Evolutionary conservation across 106 monocot genomes (phyloP), one percentile per base, ranked within the genome.

Genomic region (Allium fistulosum): DNA sequence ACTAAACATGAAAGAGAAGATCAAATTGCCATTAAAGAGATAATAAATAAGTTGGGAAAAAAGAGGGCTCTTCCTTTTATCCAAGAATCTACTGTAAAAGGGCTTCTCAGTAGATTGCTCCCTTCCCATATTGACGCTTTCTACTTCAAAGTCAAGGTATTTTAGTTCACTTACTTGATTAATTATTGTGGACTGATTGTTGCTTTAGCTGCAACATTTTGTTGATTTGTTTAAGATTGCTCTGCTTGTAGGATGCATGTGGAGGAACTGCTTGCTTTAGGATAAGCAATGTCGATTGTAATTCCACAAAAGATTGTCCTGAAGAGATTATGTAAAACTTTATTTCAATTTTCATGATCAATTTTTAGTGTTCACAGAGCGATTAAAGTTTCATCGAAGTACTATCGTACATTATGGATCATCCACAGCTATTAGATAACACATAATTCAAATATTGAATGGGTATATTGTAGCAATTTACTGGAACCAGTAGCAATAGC

Each of bases 71-170:
- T 84, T 53, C 69, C 85, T 7, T 75, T 66, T 6, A 64, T 70
- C 9, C 94, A 94, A 65, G 87, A 84, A 71, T 73, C 80, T 12
- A 85, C 96, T 9, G 84, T 84, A 14, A 67, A 57, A 17, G 80
- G 76, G 26, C 76, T 96, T 3, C 88, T 92, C 57, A 18, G 68
- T 69, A 70, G 96, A 46, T 50, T 96, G 55, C 88, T 96, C 37
- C 88, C 88, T 15, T 26, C 72, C 17, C 88, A 96, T 67, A 2
- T 48, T 69, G 80, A 79, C 74, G 82, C 82, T 75, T 96, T 96
- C 80, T 58, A 71, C 57, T 80, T 96, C 73, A 66, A 73, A 67
- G 88, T 92, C 49, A 71, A 77, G 58, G 67, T 67, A 66, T 47
- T 48, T 8, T 15, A 9, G 0, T 8, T 13, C 56, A 85, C 75